Evolutionary conservation across 2,329 filamentous ascomycete genomes (phyloP).

Genomic region (Ophiostoma montium): DNA sequence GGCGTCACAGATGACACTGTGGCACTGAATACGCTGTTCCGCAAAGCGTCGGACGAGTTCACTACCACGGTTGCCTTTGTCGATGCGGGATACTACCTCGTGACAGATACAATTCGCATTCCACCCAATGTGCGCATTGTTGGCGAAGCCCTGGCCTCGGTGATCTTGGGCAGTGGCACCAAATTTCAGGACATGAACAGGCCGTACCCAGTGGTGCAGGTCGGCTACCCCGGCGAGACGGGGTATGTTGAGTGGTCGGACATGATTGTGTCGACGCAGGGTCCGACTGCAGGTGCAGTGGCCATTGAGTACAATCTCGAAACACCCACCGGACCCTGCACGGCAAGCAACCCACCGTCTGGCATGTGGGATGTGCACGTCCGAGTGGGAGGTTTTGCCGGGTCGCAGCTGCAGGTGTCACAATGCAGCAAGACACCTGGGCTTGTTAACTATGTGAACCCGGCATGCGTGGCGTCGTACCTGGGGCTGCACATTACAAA

Average conservation of each 20-base stretch:
- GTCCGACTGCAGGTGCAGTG: conserved; percentile 51
- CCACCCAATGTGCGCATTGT: conserved; percentile 39
- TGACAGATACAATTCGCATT: conserved; percentile 39
- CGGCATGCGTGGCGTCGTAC: conserved; percentile 24
- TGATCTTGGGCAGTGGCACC: conserved; percentile 41
- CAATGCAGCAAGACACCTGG: conserved; percentile 45
- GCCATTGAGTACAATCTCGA: conserved; percentile 62
- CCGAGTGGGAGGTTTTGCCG: conserved; percentile 57
- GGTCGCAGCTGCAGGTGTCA: conserved; percentile 52
- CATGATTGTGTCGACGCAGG: conserved; percentile 55
- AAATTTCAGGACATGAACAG: conserved; percentile 41
- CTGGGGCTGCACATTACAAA: conserved; percentile 29
- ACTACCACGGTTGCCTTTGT: conserved; percentile 40
- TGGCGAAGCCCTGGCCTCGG: conserved; percentile 41
- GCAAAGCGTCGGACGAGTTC: conserved; percentile 20
- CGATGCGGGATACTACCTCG: conserved; percentile 47
- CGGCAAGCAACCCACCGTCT: conserved; percentile 21
- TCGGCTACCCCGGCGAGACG: conserved; percentile 43
- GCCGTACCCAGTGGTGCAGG: conserved; percentile 50
- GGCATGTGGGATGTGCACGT: conserved; percentile 66
- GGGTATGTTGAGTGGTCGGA: conserved; percentile 60
- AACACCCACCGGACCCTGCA: conserved; percentile 19
- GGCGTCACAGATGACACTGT: conserved; percentile 61
- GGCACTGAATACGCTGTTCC: conserved; percentile 42
- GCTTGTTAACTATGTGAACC: conserved; percentile 17